These are phyloP conservation scores for Xylaria intraflava DNA, from an alignment of 495 filamentous ascomycete species.

Conservation along the genomic window DNA sequence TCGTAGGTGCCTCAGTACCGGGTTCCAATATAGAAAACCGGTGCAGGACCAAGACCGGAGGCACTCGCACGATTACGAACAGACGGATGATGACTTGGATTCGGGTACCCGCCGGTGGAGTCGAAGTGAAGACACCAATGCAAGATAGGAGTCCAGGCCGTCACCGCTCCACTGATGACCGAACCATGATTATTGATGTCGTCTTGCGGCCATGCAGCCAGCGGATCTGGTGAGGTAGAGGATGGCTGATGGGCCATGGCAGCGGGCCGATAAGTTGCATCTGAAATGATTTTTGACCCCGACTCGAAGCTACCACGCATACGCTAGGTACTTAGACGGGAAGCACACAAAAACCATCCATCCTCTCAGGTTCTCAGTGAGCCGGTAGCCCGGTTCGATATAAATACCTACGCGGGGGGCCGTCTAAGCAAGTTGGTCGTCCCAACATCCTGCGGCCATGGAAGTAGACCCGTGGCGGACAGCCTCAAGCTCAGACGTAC, in stretches of 20 bases:
- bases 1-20: background rate
- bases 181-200: background rate
- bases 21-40: background rate
- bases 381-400: background rate
- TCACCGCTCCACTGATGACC: background rate
- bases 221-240: conserved; percentile 6
- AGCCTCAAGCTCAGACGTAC: background rate
- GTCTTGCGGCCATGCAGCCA: conserved; percentile 4
- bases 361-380: too few relatives aligned
- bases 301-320: too few relatives aligned
- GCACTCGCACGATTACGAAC: background rate
- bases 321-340: too few relatives aligned
- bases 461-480: too few relatives aligned
- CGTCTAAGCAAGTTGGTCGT: background rate
- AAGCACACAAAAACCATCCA: too few relatives aligned
- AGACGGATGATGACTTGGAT: background rate
- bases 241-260: conserved; percentile 7
- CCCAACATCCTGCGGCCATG: background rate
- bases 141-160: conserved; percentile 8
- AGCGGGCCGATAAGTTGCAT: conserved; percentile 14
- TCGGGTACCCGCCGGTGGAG: conserved; percentile 2
- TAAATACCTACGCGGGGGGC: background rate
- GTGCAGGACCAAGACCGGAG: background rate
- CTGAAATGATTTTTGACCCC: conserved; percentile 3
- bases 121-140: background rate